These are phyloP conservation scores for Aspergillus intermedius DNA, from an alignment of 2,329 filamentous ascomycete species.

Conservation along the genomic window DNA sequence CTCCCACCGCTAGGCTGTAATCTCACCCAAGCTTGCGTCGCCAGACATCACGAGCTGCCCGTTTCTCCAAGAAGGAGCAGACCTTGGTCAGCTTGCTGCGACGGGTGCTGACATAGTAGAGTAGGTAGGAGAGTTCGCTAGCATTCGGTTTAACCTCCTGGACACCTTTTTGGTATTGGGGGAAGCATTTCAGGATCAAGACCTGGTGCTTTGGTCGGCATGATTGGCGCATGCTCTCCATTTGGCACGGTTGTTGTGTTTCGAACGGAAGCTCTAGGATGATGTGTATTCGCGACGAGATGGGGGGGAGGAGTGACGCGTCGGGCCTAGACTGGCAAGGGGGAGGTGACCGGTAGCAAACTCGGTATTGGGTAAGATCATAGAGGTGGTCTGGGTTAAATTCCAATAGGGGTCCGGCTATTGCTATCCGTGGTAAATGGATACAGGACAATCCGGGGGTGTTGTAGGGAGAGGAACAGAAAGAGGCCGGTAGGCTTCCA, in stretches of 20 bases:
- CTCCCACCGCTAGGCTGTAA: background rate
- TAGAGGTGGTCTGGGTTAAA: background rate
- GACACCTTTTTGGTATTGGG: conserved; percentile 80
- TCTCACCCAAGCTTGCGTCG: conserved; percentile 76
- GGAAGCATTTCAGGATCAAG: conserved; percentile 92
- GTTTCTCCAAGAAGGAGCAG: conserved; percentile 87
- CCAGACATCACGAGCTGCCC: conserved; percentile 86
- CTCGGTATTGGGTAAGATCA: background rate
- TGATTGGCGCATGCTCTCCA: conserved; percentile 55
- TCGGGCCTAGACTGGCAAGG: background rate
- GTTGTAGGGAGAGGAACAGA: conserved; percentile 5
- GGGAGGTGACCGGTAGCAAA: background rate
- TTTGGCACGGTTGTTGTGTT: conserved; percentile 16
- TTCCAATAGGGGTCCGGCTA: background rate
- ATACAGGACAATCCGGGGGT: background rate
- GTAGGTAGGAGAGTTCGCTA: conserved; percentile 90
- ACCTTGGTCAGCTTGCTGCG: conserved; percentile 96
- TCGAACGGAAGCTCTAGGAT: no score
- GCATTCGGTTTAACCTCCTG: conserved; percentile 93
- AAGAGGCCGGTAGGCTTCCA: background rate
- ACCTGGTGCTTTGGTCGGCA: conserved; percentile 93
- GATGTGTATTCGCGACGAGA: background rate
- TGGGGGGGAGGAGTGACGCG: background rate
- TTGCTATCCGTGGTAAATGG: background rate
- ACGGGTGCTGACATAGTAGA: conserved; percentile 93